Conservation (phyloP, 176 grass and related monocot species). For the Zizania latifolia region DNA sequence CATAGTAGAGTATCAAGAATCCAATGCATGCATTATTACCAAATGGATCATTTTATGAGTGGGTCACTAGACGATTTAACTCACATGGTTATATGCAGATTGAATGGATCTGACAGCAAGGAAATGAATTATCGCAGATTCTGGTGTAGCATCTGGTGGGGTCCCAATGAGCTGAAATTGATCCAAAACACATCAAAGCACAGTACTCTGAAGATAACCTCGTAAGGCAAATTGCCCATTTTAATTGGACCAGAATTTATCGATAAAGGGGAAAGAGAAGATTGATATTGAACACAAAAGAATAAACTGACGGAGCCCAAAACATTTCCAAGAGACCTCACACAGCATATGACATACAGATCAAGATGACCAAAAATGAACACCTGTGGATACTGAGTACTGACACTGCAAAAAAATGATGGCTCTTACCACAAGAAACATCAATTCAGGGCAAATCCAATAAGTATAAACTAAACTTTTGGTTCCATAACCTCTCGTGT, state of each 20-base stretch:
- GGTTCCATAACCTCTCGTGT: not conserved
- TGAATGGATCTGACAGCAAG: conserved; percentile 72
- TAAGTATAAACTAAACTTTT: not conserved
- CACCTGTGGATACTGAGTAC: not conserved
- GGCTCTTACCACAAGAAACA: conserved; percentile 1
- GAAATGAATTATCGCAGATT: conserved; percentile 49
- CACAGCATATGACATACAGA: not conserved
- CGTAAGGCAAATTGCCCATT: not conserved
- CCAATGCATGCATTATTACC: not conserved
- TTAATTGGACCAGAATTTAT: not conserved
- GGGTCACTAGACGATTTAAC: conserved; percentile 11
- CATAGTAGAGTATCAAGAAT: conserved; percentile 9
- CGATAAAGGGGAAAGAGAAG: not conserved
- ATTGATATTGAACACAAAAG: conserved; percentile 14
- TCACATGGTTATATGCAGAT: conserved; percentile 68
- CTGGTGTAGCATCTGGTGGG: conserved; percentile 28
- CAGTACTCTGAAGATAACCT: not conserved
- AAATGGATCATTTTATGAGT: conserved; percentile 5
- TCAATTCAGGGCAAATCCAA: not conserved
- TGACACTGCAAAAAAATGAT: not conserved
- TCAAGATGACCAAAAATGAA: conserved; percentile 21
- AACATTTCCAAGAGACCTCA: not conserved
- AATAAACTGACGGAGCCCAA: not conserved
- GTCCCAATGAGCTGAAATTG: conserved; percentile 49
- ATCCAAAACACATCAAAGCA: conserved; percentile 17